These are phyloP conservation scores for Globisporangium lucens DNA, from an alignment of 352 stramenopile genomes.

Conservation along the genomic window DNA sequence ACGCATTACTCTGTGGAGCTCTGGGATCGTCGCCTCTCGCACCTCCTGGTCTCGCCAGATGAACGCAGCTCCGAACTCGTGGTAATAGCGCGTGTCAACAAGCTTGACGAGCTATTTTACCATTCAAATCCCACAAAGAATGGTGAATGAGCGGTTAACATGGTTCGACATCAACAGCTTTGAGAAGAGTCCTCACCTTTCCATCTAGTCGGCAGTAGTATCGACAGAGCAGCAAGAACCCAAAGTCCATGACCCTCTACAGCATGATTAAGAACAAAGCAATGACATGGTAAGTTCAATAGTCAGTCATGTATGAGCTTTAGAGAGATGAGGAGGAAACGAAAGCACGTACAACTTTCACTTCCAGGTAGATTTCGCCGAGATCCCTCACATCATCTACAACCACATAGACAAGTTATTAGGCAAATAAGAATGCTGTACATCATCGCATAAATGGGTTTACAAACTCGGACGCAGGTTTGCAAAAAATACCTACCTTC, in stretches of 20 bases:
- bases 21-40: constrained; percentile 30
- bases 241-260: constrained; percentile 63
- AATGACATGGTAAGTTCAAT: not conserved
- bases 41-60: constrained; percentile 55
- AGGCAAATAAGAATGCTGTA: not conserved
- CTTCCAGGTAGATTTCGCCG: constrained; percentile 59
- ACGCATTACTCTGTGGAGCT: constrained; percentile 36
- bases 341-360: constrained; percentile 37
- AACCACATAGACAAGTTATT: not conserved
- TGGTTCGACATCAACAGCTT: not conserved
- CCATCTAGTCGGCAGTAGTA: constrained; percentile 61
- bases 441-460: not conserved
- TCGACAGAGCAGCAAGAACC: constrained; percentile 59
- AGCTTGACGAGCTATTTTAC: constrained; percentile 36
- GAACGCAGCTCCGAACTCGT: constrained; percentile 52
- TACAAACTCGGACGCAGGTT: not conserved
- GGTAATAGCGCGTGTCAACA: constrained; percentile 58
- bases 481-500: constrained; percentile 32
- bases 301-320: not conserved
- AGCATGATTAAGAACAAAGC: not conserved
- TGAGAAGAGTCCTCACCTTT: constrained; percentile 32
- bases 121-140: not conserved
- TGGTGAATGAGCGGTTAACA: not conserved
- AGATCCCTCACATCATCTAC: constrained; percentile 64
- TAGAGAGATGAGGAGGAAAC: not conserved